Evolutionary conservation across 495 filamentous ascomycete species (phyloP), one percentile per base, ranked within the genome.

Genomic region (Aspergillus bertholletiae): DNA sequence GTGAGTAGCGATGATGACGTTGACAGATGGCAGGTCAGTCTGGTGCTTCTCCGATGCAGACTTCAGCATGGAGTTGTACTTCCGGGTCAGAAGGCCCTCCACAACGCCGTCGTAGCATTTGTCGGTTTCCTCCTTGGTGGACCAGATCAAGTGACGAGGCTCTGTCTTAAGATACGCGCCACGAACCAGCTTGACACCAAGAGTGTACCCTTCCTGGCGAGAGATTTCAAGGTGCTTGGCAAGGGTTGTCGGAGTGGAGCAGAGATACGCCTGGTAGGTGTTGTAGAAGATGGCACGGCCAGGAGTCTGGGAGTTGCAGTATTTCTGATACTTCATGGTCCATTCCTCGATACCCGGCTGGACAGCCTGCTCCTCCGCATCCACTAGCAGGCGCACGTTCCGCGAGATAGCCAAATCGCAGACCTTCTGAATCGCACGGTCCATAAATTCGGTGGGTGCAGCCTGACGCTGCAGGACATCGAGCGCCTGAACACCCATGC

Each of bases 111-210:
- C 80, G 59, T 89, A 91, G 50, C 76, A 78, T 15, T 63, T 57
- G 59, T 92, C 85, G 2, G 93, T 98, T n/a, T 88, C 84, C 43
- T 85, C 86, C 73, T 95, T 95, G 54, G 82, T 85, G 27, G 84
- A 83, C 72, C 89, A 87, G 62, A 96, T 88, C 52, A 92, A 70
- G 18, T 90, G 74, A 8, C 89, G 76, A 0, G 90, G 88, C 66
- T 97, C 93, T 7, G 80, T 82, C 46, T 83, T 84, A 28, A 98
- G 73, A 68, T 98, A 98, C 8, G 93, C 93, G 34, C 93, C 93
- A 28, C 93, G 82, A 8, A 98, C 93, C 1, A 98, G 80, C 74
- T 98, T 98, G 24, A 94, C 83, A 21, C 94, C 93, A 0, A 96
- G 75, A 0, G 85, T 89, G 64, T 88, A 96, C 2, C 82, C 83